Percentiles rank a stretch among this genome's conserved stretches.
Conservation (phyloP, 2,329 filamentous ascomycete genomes). For the Orbilia blumenaviensis region DNA sequence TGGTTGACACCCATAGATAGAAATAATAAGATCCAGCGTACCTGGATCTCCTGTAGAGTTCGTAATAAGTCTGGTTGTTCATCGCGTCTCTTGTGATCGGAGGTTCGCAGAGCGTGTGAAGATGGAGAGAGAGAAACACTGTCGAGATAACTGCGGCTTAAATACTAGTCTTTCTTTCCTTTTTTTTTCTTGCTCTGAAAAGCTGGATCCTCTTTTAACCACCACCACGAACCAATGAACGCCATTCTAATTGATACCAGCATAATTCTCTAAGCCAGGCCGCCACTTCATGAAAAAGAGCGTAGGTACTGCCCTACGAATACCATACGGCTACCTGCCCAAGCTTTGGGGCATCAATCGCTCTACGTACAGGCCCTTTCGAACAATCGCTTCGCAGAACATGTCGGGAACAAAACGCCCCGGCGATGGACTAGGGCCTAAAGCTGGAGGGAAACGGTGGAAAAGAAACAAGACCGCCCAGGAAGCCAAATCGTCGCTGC, state of each 20-base stretch:
- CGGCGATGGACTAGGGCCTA: not conserved
- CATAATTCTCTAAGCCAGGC: too few species aligned
- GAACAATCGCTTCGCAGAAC: not conserved
- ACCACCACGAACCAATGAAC: not conserved
- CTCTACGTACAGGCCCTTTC: not conserved
- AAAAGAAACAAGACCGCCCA: constrained; percentile 27
- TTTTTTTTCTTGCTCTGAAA: too few species aligned
- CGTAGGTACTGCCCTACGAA: not conserved
- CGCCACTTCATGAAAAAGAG: not conserved
- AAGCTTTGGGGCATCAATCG: not conserved
- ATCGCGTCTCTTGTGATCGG: constrained; percentile 58
- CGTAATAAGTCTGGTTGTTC: constrained; percentile 74
- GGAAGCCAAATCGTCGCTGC: not conserved
- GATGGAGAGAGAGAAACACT: not conserved
- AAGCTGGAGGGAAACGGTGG: not conserved
- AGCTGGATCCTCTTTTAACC: too few species aligned
- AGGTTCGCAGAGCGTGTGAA: not conserved
- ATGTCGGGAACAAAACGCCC: constrained; percentile 41
- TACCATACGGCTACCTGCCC: not conserved
- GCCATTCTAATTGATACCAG: not conserved
- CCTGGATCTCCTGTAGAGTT: constrained; percentile 98
- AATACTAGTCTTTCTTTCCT: too few species aligned
- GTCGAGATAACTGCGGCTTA: not conserved
- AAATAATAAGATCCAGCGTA: constrained; percentile 64
- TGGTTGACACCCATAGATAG: not conserved